Base-by-base conservation (phyloP, 2,329 filamentous ascomycete genomes). In the Epichloe gansuensis region DNA sequence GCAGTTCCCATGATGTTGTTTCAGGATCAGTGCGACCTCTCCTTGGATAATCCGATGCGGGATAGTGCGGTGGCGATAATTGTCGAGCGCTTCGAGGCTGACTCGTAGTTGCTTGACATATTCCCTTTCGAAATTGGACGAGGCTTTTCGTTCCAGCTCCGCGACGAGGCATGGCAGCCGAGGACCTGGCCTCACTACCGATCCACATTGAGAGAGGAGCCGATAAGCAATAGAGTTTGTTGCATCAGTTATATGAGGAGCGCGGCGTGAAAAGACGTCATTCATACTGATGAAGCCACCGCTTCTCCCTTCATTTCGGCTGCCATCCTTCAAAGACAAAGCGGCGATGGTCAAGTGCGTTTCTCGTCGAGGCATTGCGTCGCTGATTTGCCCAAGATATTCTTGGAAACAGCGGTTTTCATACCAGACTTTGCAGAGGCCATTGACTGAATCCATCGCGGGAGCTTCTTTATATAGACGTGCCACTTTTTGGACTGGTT, bases 361-460 rank as follows among this genome's bases (percentile, higher is more conserved):
- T 34, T 35, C 28, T 25, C n/a, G 15, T 45, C 42, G 39, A 37
- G 39, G 49, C 13, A 25, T 23, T 37, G 31, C 41, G 9, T 34
- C 8, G 31, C 31, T 45, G 13, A 51, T 38, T 12, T 23, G 49
- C 8, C n/a, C 28, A 28, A 51, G 41, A 15, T 51, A 51, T 51
- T 44, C 15, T 25, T 28, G 12, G 13, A 51, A 45, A 15, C 39
- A 15, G 25, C 41, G 41, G 31, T 51, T 51, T 13, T 34, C 31
- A 15, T 23, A 44, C 49, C 49, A 51, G 2, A 15, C 12, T 11
- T 52, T 47, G 47, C 57, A 58, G 1, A 46, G 35, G 11, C 48
- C 21, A 8, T 62, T 62, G 2, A 52, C 42, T 0, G 3, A 39
- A 2, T 12, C 23, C 54, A 58, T 54, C 4, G 58, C 57, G 3